phyloP scores from a whole-genome alignment of 2,329 filamentous ascomycete species.

The Harringtonia lauricola region DNA sequence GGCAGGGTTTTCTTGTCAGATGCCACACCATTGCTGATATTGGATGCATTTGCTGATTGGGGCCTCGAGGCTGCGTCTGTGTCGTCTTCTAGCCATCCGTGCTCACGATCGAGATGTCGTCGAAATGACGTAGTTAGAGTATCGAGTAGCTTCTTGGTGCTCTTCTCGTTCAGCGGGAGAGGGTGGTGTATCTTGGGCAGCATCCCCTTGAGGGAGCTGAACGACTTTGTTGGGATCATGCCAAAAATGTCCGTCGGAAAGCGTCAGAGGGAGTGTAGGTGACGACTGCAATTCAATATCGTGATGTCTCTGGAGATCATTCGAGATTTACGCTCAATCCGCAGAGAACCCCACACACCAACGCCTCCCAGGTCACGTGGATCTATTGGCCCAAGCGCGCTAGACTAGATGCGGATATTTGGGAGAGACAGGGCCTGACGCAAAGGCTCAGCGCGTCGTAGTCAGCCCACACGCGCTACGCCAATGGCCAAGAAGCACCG shows the following conservation, averaged over 20 bases:
- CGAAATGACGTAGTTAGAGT: slow-evolving; percentile 46
- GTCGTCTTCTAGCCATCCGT: slow-evolving; percentile 31
- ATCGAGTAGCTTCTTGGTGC: slow-evolving; percentile 44
- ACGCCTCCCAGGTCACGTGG: no score
- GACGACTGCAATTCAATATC: no score
- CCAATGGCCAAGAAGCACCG: no score
- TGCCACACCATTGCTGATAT: no score
- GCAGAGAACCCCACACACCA: no score
- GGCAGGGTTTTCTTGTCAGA: not conserved
- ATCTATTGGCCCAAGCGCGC: no score
- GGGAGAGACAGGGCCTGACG: no score
- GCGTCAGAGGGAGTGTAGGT: not conserved
- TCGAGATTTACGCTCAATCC: no score
- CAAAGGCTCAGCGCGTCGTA: no score
- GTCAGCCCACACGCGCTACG: no score
- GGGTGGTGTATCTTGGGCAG: slow-evolving; percentile 40
- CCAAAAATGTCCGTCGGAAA: not conserved
- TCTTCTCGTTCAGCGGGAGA: slow-evolving; percentile 34
- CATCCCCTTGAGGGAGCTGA: slow-evolving; percentile 27
- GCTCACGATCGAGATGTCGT: slow-evolving; percentile 45
- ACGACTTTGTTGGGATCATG: slow-evolving; percentile 25
- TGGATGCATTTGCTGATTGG: not conserved
- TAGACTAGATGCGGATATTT: no score
- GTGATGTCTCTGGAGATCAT: no score
- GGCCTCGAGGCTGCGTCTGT: slow-evolving; percentile 1